These are phyloP conservation scores for Rosa lucieae DNA, from an alignment of 306 rosid genomes.

Conservation along the genomic window DNA sequence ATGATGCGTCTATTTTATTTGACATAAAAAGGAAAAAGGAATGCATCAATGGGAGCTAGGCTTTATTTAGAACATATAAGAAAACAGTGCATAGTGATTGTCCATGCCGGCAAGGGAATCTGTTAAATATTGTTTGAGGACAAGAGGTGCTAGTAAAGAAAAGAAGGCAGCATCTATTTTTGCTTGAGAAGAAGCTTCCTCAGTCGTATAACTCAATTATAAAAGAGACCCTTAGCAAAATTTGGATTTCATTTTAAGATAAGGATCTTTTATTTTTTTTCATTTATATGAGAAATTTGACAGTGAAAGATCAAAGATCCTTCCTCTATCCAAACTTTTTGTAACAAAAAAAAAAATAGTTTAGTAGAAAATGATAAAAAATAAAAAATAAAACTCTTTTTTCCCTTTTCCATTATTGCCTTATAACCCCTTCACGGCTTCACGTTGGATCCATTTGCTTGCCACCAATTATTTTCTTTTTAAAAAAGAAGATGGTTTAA, in stretches of 20 bases:
- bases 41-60: neutral
- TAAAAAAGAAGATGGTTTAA: too few species aligned
- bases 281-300: neutral
- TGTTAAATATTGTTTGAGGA: neutral
- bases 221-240: neutral
- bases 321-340: too few species aligned
- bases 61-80: neutral
- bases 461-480: too few species aligned
- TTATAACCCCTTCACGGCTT: neutral
- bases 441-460: neutral
- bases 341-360: too few species aligned
- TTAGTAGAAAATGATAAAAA: too few species aligned
- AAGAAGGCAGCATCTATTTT: neutral
- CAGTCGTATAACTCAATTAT: neutral
- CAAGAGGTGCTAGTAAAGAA: neutral
- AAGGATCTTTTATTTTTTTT: neutral
- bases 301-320: neutral
- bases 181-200: neutral
- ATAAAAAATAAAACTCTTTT: too few species aligned
- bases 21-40: neutral
- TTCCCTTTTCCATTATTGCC: too few species aligned
- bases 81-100: neutral
- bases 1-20: neutral
- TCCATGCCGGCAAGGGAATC: constrained; percentile 14
- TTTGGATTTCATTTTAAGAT: neutral